phyloP scores from a whole-genome alignment of 2,329 filamentous ascomycete species.

The Emmonsia crescens region DNA sequence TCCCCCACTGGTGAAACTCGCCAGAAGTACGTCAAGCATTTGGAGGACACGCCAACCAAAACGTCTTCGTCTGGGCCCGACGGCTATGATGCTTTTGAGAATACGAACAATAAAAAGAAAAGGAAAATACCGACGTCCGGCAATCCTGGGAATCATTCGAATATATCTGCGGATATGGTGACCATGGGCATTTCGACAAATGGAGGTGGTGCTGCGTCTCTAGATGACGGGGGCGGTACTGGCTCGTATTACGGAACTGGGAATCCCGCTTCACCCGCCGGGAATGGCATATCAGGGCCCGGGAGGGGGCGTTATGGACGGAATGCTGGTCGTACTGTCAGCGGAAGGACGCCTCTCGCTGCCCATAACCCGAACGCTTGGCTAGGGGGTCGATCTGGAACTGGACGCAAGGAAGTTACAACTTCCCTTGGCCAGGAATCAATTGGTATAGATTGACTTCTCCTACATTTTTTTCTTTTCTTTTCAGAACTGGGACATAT shows the following conservation, averaged over 20 bases:
- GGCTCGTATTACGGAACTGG: conserved; percentile 48
- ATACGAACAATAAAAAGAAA: conserved; percentile 99
- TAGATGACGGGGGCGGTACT: conserved; percentile 36
- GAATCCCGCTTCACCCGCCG: conserved; percentile 43
- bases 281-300: conserved; percentile 68
- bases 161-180: conserved; percentile 53
- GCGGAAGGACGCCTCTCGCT: conserved; percentile 52
- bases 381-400: conserved; percentile 35
- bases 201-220: conserved; percentile 33
- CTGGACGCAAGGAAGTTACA: conserved; percentile 36
- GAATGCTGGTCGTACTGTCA: conserved; percentile 35
- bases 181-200: conserved; percentile 48
- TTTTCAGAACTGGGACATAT: conserved; percentile 8
- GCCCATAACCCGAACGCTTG: conserved; percentile 49
- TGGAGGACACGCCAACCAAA: conserved; percentile 27
- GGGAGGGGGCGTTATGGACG: conserved; percentile 77
- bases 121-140: conserved; percentile 90
- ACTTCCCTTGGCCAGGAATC: conserved; percentile 31
- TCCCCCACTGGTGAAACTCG: conserved; percentile 23
- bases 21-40: conserved; percentile 19
- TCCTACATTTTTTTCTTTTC: neutral
- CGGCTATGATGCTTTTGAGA: conserved; percentile 95
- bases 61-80: conserved; percentile 65
- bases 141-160: conserved; percentile 50
- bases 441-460: conserved; percentile 10